Evolutionary conservation across 176 grass and related monocot species (phyloP), one percentile per base, ranked within the genome.

Genomic region (Raddia guianensis): DNA sequence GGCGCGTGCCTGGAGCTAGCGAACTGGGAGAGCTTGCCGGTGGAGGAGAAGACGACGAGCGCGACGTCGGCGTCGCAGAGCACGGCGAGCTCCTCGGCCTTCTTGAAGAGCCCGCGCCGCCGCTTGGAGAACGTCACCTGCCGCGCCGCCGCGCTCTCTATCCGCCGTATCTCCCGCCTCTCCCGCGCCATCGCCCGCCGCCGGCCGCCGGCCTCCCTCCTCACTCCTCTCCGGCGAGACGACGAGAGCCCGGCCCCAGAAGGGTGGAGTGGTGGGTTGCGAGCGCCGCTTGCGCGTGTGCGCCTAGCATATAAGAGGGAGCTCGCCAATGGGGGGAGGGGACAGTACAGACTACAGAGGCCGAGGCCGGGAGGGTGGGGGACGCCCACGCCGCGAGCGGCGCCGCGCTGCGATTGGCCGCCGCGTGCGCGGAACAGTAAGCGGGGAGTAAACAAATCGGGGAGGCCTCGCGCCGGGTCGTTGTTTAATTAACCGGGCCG

Each of bases 81-180:
- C 74, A 97, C 89, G 5, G 86, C 77, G 54, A 97, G 91, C 84
- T 97, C 94, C 84, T 97, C 91, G 62, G 94, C 94, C 84, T 97
- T 97, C 88, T 97, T 97, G 91, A 88, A 94, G 76, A 97, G 81
- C 54, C 94, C 94, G 72, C 92, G 85, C 46, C 91, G 86, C 56
- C 94, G 69, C 91, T 97, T 94, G 18, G 94, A 97, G 85, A 90
- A 97, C 73, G 89, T 97, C 8, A 97, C 94, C 90, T 97, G 94
- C 85, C 94, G 82, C 66, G 94, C 94, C 42, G 94, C 82, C 55
- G 85, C 84, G 89, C 83, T 97, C 79, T 94, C 91, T 59, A 97
- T 94, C 80, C 89, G 80, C 72, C 87, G 78, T 81, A 97, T 89
- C 83, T 80, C 77, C 76, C 92, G 82, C 86, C 84, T 91, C 94